A percentile compares a stretch with the other conserved stretches of the same genome.
Conservation (phyloP, 2,329 filamentous ascomycete species). For the Nemania serpens region DNA sequence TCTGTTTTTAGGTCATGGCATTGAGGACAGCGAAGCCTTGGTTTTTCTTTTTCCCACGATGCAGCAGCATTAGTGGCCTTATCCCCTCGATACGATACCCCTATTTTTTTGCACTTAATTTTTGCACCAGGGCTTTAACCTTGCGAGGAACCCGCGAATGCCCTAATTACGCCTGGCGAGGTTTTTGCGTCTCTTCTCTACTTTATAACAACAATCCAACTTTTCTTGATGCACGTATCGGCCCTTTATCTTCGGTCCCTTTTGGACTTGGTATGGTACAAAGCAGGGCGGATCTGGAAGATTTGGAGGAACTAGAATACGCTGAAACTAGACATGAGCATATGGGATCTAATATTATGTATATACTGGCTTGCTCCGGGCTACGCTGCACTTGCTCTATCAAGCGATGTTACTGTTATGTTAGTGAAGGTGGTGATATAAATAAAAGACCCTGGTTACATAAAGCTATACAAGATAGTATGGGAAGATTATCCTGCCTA, state of each 20-base stretch:
- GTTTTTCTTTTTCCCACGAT: not conserved
- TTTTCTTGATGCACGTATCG: constrained; percentile 10
- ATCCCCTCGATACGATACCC: constrained; percentile 21
- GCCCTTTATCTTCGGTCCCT: not conserved
- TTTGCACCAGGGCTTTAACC: not conserved
- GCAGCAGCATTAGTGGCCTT: not conserved
- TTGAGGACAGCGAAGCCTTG: constrained; percentile 5
- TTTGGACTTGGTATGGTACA: constrained; percentile 4
- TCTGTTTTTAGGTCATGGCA: not conserved
- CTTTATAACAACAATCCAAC: not conserved
- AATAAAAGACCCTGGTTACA: too few species aligned
- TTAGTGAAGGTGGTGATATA: not conserved
- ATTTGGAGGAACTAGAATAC: not conserved
- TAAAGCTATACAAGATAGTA: too few species aligned
- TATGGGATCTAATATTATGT: constrained; percentile 5
- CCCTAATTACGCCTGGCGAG: not conserved
- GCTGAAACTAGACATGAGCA: not conserved
- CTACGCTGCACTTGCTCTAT: not conserved
- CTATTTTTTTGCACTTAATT: constrained; percentile 1
- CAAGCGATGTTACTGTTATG: not conserved
- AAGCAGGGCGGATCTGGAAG: not conserved
- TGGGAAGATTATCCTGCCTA: too few species aligned
- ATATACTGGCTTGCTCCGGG: not conserved
- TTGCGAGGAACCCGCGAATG: not conserved
- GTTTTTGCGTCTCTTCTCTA: not conserved